phyloP scores from a whole-genome alignment of 106 monocot genomes.

The Dendrobium catenatum region DNA sequence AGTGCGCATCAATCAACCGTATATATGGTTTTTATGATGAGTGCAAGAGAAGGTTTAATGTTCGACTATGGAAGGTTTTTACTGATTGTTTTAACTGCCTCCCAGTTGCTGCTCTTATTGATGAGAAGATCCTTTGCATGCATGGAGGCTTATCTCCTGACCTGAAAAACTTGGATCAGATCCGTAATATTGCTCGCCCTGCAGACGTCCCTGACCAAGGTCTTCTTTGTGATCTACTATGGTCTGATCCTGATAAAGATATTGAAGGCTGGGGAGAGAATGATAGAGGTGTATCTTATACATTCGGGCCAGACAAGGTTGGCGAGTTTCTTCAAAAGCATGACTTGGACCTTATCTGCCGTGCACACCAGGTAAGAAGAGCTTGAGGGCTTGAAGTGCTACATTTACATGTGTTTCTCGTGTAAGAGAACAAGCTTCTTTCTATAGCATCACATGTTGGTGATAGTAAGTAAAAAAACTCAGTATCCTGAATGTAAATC shows the following conservation, averaged over 20 bases:
- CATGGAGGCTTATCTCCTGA: constrained; percentile 11
- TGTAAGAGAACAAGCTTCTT: neutral
- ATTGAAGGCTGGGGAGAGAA: constrained; percentile 15
- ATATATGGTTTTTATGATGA: constrained; percentile 14
- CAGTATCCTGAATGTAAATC: neutral
- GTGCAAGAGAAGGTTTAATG: constrained; percentile 13
- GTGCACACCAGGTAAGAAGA: constrained; percentile 6
- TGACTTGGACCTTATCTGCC: constrained; percentile 11
- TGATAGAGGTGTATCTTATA: constrained; percentile 14
- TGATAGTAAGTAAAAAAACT: neutral
- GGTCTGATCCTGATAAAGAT: constrained; percentile 16
- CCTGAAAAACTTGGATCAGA: constrained; percentile 9
- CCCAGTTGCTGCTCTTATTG: constrained; percentile 9
- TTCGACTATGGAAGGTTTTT: constrained; percentile 8
- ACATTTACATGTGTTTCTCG: neutral
- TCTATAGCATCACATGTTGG: neutral
- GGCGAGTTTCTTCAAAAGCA: constrained; percentile 14
- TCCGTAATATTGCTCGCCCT: constrained; percentile 9
- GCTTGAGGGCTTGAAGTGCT: neutral
- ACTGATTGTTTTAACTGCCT: constrained; percentile 14
- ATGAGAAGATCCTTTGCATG: constrained; percentile 10
- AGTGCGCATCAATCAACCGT: constrained; percentile 14
- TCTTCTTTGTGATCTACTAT: constrained; percentile 8
- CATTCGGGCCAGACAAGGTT: constrained; percentile 9
- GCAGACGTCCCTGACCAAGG: constrained; percentile 12